Evolutionary conservation across 139 green algal species (phyloP), one percentile per base, ranked within the genome.

Genomic region (Prasinococcaceae sp.): DNA sequence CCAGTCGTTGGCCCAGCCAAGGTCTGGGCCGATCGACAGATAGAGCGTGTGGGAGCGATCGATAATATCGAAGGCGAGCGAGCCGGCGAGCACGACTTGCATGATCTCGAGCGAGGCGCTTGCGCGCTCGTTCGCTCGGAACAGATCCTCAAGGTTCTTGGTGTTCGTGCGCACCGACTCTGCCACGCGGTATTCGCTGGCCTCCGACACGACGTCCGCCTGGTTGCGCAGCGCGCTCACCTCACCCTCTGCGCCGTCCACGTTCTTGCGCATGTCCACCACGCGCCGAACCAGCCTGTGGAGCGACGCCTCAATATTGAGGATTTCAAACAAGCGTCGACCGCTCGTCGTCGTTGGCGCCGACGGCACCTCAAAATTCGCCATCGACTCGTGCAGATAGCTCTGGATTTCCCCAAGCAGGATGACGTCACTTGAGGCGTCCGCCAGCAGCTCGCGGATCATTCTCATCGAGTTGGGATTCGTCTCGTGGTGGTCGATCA

Each of bases 31-130:
- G 30, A 55, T 24, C 6, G 44, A 44, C 6, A 63, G 10, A 30
- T 60, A 60, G 25, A 60, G 40, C 14, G 37, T 22, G 53, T 60
- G 53, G 3, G 38, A 3, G 25, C 53, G 53, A 23, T 65, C 56
- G 6, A 65, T n/a, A 9, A 65, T 48, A 6, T 46, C 36, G 35
- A 65, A 65, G 17, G 47, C 56, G 6, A 65, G 56, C 6, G 47
- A 56, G 38, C 56, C 56, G 5, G 37, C 56, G 22, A 65, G 35
- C 20, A 65, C 37, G 37, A 65, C 37, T 38, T 65, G 56, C 56
- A 65, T 57, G 40, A 57, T 53, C 36, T 65, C 37, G 5, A 65
- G 47, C 2, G 16, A 36, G n/a, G 32, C 40, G 6, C 22, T 36
- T 4, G 38, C 25, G 27, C 37, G 33, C 46, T 55, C 56, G 47